phyloP scores from a whole-genome alignment of 805 yeast species.

The Starmerella powellii region DNA sequence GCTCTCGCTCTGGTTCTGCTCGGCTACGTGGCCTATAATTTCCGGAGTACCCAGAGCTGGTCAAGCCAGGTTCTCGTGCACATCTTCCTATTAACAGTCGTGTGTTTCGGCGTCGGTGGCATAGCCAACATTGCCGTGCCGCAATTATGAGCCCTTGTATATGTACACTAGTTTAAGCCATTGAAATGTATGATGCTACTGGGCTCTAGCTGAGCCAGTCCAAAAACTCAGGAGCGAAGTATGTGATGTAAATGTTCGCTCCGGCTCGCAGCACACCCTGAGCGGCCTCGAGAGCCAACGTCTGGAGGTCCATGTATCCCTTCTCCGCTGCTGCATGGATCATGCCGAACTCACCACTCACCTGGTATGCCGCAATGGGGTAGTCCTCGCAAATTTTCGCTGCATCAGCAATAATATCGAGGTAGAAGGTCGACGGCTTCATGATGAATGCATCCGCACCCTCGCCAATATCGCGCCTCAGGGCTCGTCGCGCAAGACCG shows the following conservation, averaged over 20 bases:
- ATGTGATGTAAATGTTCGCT: slow-evolving; percentile 79
- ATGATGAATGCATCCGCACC: slow-evolving; percentile 95
- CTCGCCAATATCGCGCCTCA: slow-evolving; percentile 71
- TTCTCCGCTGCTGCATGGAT: slow-evolving; percentile 95
- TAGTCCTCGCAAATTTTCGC: slow-evolving; percentile 65
- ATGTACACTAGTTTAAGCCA: neutral
- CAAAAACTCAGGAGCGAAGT: slow-evolving; percentile 89
- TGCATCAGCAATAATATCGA: slow-evolving; percentile 85
- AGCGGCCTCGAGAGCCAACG: slow-evolving; percentile 70
- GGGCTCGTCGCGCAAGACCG: slow-evolving; percentile 88
- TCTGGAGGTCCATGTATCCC: slow-evolving; percentile 75
- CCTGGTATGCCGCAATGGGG: slow-evolving; percentile 92
- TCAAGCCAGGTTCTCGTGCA: slow-evolving; percentile 38
- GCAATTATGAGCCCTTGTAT: neutral
- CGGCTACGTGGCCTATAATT: slow-evolving; percentile 36
- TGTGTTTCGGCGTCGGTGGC: slow-evolving; percentile 37
- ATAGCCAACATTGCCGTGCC: slow-evolving; percentile 25
- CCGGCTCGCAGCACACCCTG: slow-evolving; percentile 92
- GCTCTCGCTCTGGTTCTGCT: slow-evolving; percentile 36
- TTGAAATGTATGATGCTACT: no score
- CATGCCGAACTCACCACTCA: slow-evolving; percentile 96
- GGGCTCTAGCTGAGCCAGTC: slow-evolving; percentile 60
- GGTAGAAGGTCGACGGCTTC: slow-evolving; percentile 90
- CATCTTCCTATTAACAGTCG: slow-evolving; percentile 32
- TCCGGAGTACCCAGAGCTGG: slow-evolving; percentile 33